Evolutionary conservation across 495 filamentous ascomycete species (phyloP).

Genomic region (Penicillium subrubescens): DNA sequence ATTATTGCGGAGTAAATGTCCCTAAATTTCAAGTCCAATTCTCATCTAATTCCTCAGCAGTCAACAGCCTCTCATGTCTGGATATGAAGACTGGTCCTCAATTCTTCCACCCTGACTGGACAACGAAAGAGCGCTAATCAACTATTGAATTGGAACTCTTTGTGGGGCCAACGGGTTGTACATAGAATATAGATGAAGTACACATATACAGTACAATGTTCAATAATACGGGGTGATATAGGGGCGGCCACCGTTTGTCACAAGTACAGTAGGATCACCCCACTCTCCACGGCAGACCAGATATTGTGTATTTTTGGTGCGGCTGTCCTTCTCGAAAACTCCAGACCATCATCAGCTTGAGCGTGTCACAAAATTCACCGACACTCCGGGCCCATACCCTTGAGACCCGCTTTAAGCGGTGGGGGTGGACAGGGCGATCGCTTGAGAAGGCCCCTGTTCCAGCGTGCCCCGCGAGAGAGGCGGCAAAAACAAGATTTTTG

Average conservation of each 20-base stretch:
- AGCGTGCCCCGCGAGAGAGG: not conserved
- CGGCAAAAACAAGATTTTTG: not conserved
- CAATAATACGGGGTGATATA: constrained; percentile 2
- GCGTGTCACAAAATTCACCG: constrained; percentile 35
- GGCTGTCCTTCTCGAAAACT: constrained; percentile 23
- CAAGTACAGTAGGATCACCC: not conserved
- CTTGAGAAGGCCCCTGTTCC: constrained; percentile 5
- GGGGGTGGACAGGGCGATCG: constrained; percentile 18
- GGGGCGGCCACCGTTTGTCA: constrained; percentile 1
- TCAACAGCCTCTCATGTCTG: not conserved
- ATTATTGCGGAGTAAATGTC: not conserved
- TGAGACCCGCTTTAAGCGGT: constrained; percentile 18
- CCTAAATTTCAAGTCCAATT: not conserved
- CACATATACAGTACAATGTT: not conserved
- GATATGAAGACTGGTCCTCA: not conserved
- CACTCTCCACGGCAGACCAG: not conserved
- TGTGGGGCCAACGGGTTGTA: constrained; percentile 8
- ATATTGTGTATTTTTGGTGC: constrained; percentile 15
- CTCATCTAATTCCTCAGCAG: not conserved
- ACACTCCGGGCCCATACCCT: constrained; percentile 25
- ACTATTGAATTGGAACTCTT: constrained; percentile 11
- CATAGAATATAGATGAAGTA: not conserved
- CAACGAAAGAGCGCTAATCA: not conserved
- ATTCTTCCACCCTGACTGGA: not conserved
- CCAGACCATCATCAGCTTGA: constrained; percentile 28